These are phyloP conservation scores for Podospora anserina DNA, from an alignment of 495 filamentous ascomycete genomes.

Conservation along the genomic window DNA sequence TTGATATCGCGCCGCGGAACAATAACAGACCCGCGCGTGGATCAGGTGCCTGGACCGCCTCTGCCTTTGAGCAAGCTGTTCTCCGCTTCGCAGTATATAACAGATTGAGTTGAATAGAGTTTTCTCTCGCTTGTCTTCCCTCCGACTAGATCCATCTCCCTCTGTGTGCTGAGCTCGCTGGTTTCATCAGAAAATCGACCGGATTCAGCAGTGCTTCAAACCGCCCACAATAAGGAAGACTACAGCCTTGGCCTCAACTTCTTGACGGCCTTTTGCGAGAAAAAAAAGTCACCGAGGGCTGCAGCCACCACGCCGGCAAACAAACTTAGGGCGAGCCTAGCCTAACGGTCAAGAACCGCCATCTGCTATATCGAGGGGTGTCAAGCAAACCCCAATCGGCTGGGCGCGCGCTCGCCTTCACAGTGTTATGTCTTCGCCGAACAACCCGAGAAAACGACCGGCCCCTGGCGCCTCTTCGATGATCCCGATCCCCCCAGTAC, in stretches of 20 bases:
- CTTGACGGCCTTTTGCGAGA: background rate
- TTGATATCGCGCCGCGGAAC: background rate
- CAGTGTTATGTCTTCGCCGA: conserved; percentile 48
- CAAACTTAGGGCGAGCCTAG: background rate
- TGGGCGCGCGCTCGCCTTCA: conserved; percentile 30
- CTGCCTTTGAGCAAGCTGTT: background rate
- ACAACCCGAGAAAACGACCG: conserved; percentile 63
- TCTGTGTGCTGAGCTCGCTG: background rate
- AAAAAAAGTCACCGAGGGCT: background rate
- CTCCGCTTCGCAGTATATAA: background rate
- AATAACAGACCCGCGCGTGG: background rate
- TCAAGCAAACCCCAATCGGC: conserved; percentile 9
- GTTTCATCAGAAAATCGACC: background rate
- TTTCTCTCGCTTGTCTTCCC: background rate
- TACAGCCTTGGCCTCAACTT: background rate
- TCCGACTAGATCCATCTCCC: background rate
- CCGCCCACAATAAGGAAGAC: background rate
- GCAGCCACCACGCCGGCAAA: background rate
- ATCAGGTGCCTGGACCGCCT: background rate
- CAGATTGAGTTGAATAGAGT: background rate
- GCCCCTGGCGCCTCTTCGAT: conserved; percentile 66
- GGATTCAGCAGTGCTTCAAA: background rate
- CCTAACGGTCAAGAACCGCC: background rate
- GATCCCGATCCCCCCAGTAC: conserved; percentile 47
- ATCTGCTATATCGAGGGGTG: conserved; percentile 7